phyloP scores from a whole-genome alignment of 306 rosid genomes.

The Hylodesmum podocarpum region DNA sequence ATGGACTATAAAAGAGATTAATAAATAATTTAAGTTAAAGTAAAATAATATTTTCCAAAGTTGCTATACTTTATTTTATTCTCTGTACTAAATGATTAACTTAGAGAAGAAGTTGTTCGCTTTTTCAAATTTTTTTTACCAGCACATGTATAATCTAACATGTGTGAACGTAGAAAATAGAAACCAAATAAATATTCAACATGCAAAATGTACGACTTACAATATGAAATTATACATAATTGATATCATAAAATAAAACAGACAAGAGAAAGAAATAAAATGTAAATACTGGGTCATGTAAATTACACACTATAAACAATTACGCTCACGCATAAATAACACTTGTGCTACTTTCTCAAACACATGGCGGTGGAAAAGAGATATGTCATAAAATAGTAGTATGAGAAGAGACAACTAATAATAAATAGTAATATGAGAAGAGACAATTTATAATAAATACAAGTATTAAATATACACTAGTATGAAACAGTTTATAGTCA shows the following conservation, averaged over 20 bases:
- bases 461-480: too few relatives aligned
- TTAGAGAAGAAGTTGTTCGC: neutral
- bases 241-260: neutral
- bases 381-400: too few relatives aligned
- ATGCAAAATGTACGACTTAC: neutral
- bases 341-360: neutral
- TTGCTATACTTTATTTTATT: neutral
- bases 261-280: too few relatives aligned
- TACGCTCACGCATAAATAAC: neutral
- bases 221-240: neutral
- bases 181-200: neutral
- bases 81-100: neutral
- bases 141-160: neutral
- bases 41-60: neutral
- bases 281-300: neutral
- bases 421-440: neutral
- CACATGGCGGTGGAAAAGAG: neutral
- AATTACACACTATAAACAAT: neutral
- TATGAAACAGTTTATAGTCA: too few relatives aligned
- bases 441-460: neutral
- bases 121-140: neutral
- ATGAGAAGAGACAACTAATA: neutral
- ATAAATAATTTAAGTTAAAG: neutral
- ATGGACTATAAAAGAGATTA: neutral
- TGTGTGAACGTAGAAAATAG: neutral